Evolutionary conservation across 305 asterid genomes (phyloP).

Genomic region (Fraxinus dipetala): DNA sequence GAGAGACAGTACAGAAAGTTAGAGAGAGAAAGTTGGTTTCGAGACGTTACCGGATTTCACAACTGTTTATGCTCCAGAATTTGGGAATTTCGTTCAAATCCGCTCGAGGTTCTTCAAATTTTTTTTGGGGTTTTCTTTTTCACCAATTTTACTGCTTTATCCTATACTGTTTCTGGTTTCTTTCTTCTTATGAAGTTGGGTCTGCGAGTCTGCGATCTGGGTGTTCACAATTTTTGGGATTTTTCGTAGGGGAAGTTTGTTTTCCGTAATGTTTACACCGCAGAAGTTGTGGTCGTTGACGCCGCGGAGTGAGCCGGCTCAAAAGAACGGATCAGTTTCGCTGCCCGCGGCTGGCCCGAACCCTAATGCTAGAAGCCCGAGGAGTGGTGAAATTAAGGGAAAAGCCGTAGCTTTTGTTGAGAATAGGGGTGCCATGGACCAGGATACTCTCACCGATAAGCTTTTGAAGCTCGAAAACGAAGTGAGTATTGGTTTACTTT

Average conservation of each 20-base stretch:
- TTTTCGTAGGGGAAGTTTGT: constrained; percentile 1
- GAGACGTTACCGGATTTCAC: constrained; percentile 75
- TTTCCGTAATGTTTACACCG: constrained; percentile 66
- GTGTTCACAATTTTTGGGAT: not conserved
- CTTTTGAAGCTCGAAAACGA: constrained; percentile 67
- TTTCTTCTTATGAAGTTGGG: constrained; percentile 30
- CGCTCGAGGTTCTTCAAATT: constrained; percentile 46
- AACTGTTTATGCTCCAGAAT: constrained; percentile 52
- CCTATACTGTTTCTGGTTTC: not conserved
- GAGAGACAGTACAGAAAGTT: constrained; percentile 19
- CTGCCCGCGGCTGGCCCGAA: constrained; percentile 39
- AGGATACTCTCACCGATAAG: constrained; percentile 49
- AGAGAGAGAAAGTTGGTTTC: constrained; percentile 46
- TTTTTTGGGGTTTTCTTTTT: constrained; percentile 34
- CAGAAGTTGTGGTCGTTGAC: constrained; percentile 66
- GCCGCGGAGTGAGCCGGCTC: constrained; percentile 57
- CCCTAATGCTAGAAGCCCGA: constrained; percentile 41
- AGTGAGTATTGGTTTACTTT: constrained; percentile 46
- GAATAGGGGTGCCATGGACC: constrained; percentile 46
- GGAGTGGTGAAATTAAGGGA: constrained; percentile 46
- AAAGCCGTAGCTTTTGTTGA: constrained; percentile 44
- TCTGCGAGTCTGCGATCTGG: constrained; percentile 48
- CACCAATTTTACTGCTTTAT: constrained; percentile 18
- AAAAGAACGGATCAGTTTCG: constrained; percentile 47
- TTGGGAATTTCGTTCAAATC: constrained; percentile 77